Percentiles rank a stretch among this genome's conserved stretches.
phyloP scores from a whole-genome alignment of 2,329 filamentous ascomycete species.

The Fusarium transvaalense region DNA sequence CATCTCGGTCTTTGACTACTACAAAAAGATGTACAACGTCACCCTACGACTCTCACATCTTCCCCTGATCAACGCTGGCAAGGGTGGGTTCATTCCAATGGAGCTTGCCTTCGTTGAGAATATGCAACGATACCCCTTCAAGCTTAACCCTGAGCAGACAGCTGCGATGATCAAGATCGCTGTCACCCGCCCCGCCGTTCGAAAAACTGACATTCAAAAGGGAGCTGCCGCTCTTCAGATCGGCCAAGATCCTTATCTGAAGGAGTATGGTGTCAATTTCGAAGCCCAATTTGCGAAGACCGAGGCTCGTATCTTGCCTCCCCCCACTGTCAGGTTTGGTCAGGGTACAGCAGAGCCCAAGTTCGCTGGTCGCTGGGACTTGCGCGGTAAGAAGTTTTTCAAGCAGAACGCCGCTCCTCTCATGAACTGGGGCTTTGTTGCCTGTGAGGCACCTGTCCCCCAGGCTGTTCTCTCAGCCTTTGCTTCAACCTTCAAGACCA shows the following conservation, averaged over 20 bases:
- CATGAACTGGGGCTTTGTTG: slow-evolving; percentile 79
- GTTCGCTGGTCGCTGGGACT: slow-evolving; percentile 84
- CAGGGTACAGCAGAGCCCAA: slow-evolving; percentile 70
- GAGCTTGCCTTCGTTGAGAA: slow-evolving; percentile 67
- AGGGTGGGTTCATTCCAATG: slow-evolving; percentile 69
- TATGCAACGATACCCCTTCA: slow-evolving; percentile 73
- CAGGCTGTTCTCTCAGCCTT: slow-evolving; percentile 53
- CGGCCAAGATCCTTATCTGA: slow-evolving; percentile 78
- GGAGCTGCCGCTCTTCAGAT: slow-evolving; percentile 71
- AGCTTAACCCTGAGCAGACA: slow-evolving; percentile 75
- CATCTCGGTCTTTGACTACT: slow-evolving; percentile 67
- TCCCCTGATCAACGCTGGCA: slow-evolving; percentile 70
- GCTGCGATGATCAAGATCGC: slow-evolving; percentile 93
- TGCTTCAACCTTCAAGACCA: slow-evolving; percentile 57
- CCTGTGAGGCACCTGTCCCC: slow-evolving; percentile 68
- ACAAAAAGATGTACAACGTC: slow-evolving; percentile 65
- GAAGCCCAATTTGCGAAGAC: slow-evolving; percentile 72
- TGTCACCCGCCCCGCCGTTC: slow-evolving; percentile 78
- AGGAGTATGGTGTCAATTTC: slow-evolving; percentile 80
- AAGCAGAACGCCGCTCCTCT: slow-evolving; percentile 72
- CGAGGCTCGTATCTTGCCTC: slow-evolving; percentile 76
- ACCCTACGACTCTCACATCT: slow-evolving; percentile 61
- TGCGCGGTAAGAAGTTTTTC: slow-evolving; percentile 82
- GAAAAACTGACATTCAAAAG: slow-evolving; percentile 72
- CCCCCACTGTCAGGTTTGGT: slow-evolving; percentile 78